Conservation (phyloP, 345 rosid genomes). For the Conringia planisiliqua region DNA sequence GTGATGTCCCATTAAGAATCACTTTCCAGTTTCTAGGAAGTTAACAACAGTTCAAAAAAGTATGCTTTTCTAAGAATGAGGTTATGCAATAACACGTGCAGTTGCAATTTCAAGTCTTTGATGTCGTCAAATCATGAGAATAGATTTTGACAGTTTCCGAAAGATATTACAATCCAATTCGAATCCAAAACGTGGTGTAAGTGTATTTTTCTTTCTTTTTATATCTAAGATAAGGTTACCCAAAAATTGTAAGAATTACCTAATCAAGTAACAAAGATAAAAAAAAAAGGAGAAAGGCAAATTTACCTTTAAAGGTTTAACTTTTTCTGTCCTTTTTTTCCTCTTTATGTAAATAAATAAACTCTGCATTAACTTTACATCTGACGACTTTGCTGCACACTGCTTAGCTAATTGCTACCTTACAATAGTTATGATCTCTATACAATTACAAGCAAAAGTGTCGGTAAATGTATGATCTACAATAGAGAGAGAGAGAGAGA, state of each 20-base stretch:
- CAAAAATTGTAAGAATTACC: neutral
- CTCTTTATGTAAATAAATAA: neutral
- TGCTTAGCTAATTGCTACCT: slow-evolving; percentile 15
- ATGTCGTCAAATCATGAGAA: slow-evolving; percentile 26
- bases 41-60: neutral
- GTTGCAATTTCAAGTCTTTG: slow-evolving; percentile 10
- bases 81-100: slow-evolving; percentile 18
- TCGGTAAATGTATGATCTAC: neutral
- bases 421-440: slow-evolving; percentile 4
- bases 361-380: slow-evolving; percentile 14
- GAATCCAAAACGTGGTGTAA: slow-evolving; percentile 12
- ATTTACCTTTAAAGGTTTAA: slow-evolving; percentile 6
- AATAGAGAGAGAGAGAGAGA: neutral
- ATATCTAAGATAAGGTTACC: slow-evolving; percentile 28
- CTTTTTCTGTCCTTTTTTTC: neutral
- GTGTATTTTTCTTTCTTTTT: slow-evolving; percentile 15
- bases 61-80: neutral
- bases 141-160: neutral
- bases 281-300: neutral
- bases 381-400: slow-evolving; percentile 11
- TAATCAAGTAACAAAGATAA: slow-evolving; percentile 4
- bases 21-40: slow-evolving; percentile 17
- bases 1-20: slow-evolving; percentile 31
- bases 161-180: slow-evolving; percentile 11
- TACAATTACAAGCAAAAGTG: neutral